Evolutionary conservation across 108 stramenopile genomes (phyloP).

Genomic region (Cyclostephanos invisitatus): DNA sequence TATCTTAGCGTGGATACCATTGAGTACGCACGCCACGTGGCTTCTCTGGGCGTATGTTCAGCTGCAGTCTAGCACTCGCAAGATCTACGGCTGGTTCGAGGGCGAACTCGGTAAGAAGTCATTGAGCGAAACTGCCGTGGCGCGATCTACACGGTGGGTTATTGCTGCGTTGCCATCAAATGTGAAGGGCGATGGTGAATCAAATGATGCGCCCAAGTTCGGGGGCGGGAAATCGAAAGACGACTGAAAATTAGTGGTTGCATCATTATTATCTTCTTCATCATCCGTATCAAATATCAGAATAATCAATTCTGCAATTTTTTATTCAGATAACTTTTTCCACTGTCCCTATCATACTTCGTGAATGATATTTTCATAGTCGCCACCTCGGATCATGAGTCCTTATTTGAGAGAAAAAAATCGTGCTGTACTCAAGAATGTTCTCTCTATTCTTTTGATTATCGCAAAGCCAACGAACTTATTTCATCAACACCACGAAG

Average conservation of each 20-base stretch:
- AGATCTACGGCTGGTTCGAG: constrained; percentile 56
- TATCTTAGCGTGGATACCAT: constrained; percentile 77
- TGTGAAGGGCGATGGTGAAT: background rate
- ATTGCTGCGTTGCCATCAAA: constrained; percentile 11
- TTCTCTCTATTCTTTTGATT: too few species aligned
- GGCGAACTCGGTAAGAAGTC: constrained; percentile 45
- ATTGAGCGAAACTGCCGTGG: constrained; percentile 6
- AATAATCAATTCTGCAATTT: too few species aligned
- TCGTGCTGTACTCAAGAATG: too few species aligned
- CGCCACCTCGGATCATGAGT: too few species aligned
- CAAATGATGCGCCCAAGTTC: background rate
- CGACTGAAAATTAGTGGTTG: background rate
- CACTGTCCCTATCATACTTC: too few species aligned
- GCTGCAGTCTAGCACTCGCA: constrained; percentile 50
- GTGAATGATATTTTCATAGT: too few species aligned
- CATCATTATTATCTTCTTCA: too few species aligned
- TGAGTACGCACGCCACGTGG: constrained; percentile 72
- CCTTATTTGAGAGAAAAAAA: too few species aligned
- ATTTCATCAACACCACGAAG: too few species aligned
- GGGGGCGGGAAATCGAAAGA: constrained; percentile 1
- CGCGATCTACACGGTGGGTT: constrained; percentile 20
- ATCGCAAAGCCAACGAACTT: too few species aligned
- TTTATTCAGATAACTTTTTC: too few species aligned
- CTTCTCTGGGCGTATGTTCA: constrained; percentile 67
- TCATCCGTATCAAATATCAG: too few species aligned